Base-by-base conservation (phyloP, 192 early-diverging fungal genomes). In the Entomortierella beljakovae region DNA sequence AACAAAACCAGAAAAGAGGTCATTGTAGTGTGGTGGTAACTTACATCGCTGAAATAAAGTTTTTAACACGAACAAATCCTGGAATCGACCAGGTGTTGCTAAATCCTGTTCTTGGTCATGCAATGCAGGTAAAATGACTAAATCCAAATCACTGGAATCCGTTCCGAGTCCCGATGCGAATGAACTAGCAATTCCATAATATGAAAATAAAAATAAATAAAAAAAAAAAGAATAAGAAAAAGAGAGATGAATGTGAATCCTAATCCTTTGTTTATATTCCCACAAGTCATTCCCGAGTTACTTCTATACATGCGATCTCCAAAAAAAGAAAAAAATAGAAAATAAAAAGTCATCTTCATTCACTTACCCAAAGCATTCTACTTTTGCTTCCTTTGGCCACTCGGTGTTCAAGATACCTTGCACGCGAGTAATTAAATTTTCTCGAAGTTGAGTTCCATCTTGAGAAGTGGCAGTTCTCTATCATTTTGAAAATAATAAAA, bases 341-440 rank as follows among this genome's bases (percentile, higher is more conserved):
- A n/a, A n/a, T n/a, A n/a, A n/a, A n/a, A n/a, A n/a, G n/a, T n/a
- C n/a, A 16, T 48, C 6, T 57, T 7, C 13, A 25, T 22, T 37
- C 23, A 6, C 64, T 68, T 23, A 79, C 74, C 74, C 74, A 49
- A 79, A 79, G 37, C 38, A 46, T 55, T 79, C 74, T 26, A 79
- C 57, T 61, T 69, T 79, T 54, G 61, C 52, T 13, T 79, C 74
- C 40, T 79, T 79, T 34, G 74, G 74, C 74, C 74, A 79, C 25
- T 79, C 74, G 29, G 74, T 69, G 32, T 79, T 58, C 61, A 79
- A 34, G 54, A 79, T 79, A 31, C 74, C 74, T 49, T 79, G 74
- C 0, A 79, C 74, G 20, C 74, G 74, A 50, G 74, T 53, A 15
- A 79, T 48, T 15, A 79, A 42, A 61, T 46, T 55, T 22, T 79